These are phyloP conservation scores for Leptographium lundbergii DNA, from an alignment of 2,329 filamentous ascomycete genomes.

Conservation along the genomic window DNA sequence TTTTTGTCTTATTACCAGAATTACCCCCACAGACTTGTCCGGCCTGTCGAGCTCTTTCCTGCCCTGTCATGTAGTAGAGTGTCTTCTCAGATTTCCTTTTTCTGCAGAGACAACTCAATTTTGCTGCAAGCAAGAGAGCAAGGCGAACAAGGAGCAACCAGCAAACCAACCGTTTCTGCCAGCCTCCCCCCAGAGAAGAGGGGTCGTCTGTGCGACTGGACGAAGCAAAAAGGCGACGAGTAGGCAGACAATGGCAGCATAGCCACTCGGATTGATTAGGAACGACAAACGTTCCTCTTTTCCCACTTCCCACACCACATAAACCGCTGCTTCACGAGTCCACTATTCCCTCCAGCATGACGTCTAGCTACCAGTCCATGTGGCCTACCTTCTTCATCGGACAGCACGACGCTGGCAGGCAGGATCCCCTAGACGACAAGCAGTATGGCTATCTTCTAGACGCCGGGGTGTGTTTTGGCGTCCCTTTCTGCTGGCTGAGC, in stretches of 20 bases:
- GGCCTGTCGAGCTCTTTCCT: not conserved
- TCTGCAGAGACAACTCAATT: not conserved
- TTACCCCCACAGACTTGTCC: not conserved
- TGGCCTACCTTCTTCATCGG: slow-evolving; percentile 52
- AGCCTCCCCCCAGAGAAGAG: not conserved
- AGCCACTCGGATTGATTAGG: not conserved
- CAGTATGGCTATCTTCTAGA: slow-evolving; percentile 57
- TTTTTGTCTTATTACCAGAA: not conserved
- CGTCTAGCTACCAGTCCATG: slow-evolving; percentile 14
- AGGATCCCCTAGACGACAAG: slow-evolving; percentile 46
- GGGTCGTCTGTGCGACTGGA: not conserved
- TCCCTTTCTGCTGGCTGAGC: not conserved
- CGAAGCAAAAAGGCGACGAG: not conserved
- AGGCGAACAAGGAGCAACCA: not conserved
- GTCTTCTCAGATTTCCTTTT: not conserved
- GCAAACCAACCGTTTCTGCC: not conserved
- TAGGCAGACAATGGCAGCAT: not conserved
- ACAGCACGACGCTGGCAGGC: slow-evolving; percentile 56
- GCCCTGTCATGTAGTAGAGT: not conserved
- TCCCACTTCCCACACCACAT: not conserved
- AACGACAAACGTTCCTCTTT: not conserved
- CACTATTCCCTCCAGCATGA: not conserved
- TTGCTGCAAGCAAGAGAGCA: not conserved
- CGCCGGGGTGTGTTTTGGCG: slow-evolving; percentile 36
- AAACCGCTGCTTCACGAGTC: not conserved